Evolutionary conservation across 768 basidiomycete genomes (phyloP).

Genomic region (Lactifluus volemus): DNA sequence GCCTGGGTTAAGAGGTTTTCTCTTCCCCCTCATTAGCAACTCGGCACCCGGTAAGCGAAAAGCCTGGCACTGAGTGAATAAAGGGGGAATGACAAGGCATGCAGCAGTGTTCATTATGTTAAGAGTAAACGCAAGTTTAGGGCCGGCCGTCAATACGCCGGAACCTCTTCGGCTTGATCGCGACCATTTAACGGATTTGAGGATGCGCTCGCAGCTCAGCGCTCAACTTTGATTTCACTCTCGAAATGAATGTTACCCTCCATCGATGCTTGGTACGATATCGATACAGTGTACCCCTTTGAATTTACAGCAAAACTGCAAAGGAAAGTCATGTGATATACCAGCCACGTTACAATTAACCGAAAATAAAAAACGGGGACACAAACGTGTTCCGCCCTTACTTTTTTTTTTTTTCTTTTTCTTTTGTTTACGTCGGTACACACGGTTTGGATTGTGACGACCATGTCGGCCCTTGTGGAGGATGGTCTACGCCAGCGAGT

Average conservation of each 20-base stretch:
- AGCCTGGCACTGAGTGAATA: constrained; percentile 15
- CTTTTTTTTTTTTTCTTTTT: background rate
- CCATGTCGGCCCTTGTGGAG: constrained; percentile 2
- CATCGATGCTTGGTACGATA: too few relatives aligned
- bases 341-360: background rate
- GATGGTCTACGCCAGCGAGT: constrained; percentile 12
- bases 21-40: constrained; percentile 18
- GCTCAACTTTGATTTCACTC: background rate
- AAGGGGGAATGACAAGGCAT: background rate
- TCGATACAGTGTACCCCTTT: too few relatives aligned
- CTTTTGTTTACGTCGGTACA: constrained; percentile 3
- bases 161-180: too few relatives aligned
- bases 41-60: constrained; percentile 6
- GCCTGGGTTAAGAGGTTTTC: background rate
- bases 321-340: background rate
- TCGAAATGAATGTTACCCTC: too few relatives aligned
- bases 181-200: background rate
- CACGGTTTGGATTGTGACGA: background rate
- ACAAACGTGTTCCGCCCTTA: background rate
- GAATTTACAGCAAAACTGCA: too few relatives aligned
- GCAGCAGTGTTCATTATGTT: background rate
- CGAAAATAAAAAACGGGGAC: background rate
- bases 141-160: too few relatives aligned
- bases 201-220: background rate
- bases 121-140: too few relatives aligned